Percentiles rank a stretch among this genome's conserved stretches.
Conservation (phyloP, 129 eudicot species). For the Scalesia atractyloides region DNA sequence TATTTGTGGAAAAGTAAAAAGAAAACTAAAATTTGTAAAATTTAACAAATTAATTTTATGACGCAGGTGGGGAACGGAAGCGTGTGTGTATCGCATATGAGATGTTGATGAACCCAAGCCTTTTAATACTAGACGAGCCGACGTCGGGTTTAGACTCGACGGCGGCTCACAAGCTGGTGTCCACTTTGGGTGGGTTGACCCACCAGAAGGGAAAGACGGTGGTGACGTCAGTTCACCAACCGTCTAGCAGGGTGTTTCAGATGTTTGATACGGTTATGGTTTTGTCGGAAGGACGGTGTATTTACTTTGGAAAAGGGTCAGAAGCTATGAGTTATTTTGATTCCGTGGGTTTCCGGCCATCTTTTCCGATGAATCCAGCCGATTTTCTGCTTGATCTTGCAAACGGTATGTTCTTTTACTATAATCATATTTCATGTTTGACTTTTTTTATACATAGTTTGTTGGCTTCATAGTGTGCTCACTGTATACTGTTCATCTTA, state of each 20-base stretch:
- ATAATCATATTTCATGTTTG: not conserved
- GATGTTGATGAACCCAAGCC: slow-evolving; percentile 81
- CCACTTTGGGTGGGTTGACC: slow-evolving; percentile 52
- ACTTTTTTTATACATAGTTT: not conserved
- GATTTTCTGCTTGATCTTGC: slow-evolving; percentile 98
- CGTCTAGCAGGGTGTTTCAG: slow-evolving; percentile 76
- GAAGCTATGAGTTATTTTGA: slow-evolving; percentile 76
- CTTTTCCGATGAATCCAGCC: slow-evolving; percentile 94
- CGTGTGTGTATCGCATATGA: slow-evolving; percentile 91
- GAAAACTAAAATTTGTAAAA: no score
- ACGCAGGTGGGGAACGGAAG: slow-evolving; percentile 78
- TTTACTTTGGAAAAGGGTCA: slow-evolving; percentile 69
- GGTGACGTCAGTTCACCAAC: slow-evolving; percentile 85
- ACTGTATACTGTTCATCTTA: not conserved
- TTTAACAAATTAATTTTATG: not conserved
- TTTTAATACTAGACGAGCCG: slow-evolving; percentile 85
- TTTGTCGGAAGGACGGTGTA: slow-evolving; percentile 73
- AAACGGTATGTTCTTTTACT: slow-evolving; percentile 59
- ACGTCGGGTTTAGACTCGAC: slow-evolving; percentile 95
- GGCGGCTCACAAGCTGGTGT: slow-evolving; percentile 61
- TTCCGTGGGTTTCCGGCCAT: slow-evolving; percentile 64
- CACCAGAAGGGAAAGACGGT: slow-evolving; percentile 72
- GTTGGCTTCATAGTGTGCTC: slow-evolving; percentile 11
- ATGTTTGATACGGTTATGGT: slow-evolving; percentile 75
- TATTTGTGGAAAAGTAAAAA: no score